These are phyloP conservation scores for Paxillus involutus DNA, from an alignment of 768 basidiomycete species.

Conservation along the genomic window DNA sequence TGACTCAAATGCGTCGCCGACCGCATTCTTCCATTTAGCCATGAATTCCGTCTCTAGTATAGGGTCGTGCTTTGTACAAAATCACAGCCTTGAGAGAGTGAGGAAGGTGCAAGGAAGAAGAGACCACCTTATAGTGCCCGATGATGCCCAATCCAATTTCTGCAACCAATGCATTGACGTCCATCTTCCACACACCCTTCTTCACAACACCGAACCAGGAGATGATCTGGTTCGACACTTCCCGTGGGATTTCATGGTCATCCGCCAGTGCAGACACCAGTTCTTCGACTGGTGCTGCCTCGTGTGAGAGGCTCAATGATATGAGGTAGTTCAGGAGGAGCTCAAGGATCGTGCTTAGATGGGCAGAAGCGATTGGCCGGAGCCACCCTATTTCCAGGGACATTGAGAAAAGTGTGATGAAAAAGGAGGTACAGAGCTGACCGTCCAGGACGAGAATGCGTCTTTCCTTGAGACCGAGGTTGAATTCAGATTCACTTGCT, in stretches of 20 bases:
- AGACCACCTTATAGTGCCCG: conserved; percentile 52
- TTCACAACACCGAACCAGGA: conserved; percentile 74
- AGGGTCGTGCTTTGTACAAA: conserved; percentile 50
- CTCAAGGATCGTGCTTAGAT: conserved; percentile 70
- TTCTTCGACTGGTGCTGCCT: conserved; percentile 55
- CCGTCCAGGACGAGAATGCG: conserved; percentile 76
- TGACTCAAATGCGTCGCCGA: conserved; percentile 76
- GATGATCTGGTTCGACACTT: conserved; percentile 69
- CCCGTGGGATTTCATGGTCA: conserved; percentile 67
- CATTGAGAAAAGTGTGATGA: not conserved
- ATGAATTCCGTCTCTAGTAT: conserved; percentile 58
- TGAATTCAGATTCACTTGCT: conserved; percentile 78
- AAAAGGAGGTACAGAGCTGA: conserved; percentile 23
- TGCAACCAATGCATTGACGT: conserved; percentile 57
- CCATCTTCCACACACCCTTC: conserved; percentile 63
- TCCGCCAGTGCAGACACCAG: conserved; percentile 61
- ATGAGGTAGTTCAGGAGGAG: conserved; percentile 73
- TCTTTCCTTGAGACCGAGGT: conserved; percentile 58
- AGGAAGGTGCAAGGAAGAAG: not conserved
- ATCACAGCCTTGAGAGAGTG: not conserved
- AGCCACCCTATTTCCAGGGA: conserved; percentile 51
- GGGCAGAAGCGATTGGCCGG: conserved; percentile 66
- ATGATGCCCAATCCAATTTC: conserved; percentile 81
- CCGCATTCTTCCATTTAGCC: conserved; percentile 63
- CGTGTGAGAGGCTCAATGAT: conserved; percentile 54